Base-by-base conservation (phyloP, 2,329 filamentous ascomycete genomes). In the Sphaerulina vaccinii region DNA sequence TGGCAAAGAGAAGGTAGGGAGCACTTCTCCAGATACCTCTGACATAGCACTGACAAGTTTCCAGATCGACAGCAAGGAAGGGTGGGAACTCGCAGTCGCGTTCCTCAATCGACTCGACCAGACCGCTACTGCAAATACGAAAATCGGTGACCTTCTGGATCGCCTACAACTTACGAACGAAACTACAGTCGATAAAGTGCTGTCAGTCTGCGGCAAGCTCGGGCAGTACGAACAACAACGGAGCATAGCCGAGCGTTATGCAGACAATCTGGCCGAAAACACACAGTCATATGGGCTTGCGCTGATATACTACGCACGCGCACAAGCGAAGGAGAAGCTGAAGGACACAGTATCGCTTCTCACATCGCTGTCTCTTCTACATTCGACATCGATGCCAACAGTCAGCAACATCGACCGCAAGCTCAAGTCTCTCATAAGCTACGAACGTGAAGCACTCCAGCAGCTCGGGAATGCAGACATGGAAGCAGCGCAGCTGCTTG, bases 51-150 rank as follows among this genome's bases (percentile, higher is more conserved):
- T 59, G 29, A 59, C 43, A 13, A 16, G 16, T 16, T 23, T 39
- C 3, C 37, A 61, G 57, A 42, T 61, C 19, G 63, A 71, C 51
- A 65, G 63, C 1, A 67, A 66, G 35, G 63, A 91, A 61, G 91
- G 92, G 7, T 97, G 92, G 92, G 90, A 96, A 72, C 73, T 96
- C 65, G 87, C 90, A 0, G 84, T 96, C 37, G 83, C 90, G 54
- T 81, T 96, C 9, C 77, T 96, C 39, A 88, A 87, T 8, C 83
- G 92, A 48, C 80, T 97, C 66, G 87, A 95, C 65, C 84, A 90
- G 53, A 76, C 80, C 0, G 77, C 82, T 42, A 80, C 82, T 43
- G 88, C 88, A 6, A 85, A 88, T 65, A 81, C 86, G 58, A 85
- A 85, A 53, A 87, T 96, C 9, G 80, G 84, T 35, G 81, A 86